Base-by-base conservation (phyloP, 305 asterid species). In the Striga hermonthica region DNA sequence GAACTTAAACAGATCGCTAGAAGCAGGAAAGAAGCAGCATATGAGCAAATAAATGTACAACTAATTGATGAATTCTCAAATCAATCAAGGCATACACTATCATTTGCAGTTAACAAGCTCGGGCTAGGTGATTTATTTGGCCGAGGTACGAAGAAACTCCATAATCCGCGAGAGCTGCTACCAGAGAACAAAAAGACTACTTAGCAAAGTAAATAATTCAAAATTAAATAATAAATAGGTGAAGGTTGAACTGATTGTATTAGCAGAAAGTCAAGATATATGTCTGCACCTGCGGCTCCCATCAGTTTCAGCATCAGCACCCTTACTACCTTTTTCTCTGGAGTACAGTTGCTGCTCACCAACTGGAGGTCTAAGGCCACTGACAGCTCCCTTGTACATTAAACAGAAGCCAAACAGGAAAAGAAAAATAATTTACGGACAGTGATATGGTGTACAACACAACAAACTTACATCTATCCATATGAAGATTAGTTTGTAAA, bases 131-230 rank as follows among this genome's bases (percentile, higher is more conserved):
- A 80, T 80, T 71, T 82, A 76, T 70, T 65, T 15, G 86, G 83
- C 40, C 70, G 81, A 44, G 76, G 80, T 40, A 62, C 64, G 55
- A 86, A 57, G 85, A 81, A 79, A 65, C 86, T 81, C 99, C 98
- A 86, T 63, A 88, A 74, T 66, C 96, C 93, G 76, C 67, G 79
- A 71, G 87, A 80, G 60, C 82, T 78, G 79, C 82, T 67, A 67
- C 63, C 78, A 81, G 69, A 68, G 44, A 75, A 68, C 70, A 65
- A 31, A 76, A 71, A 61, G 14, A 62, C 50, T 59, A 48, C 70
- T 64, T 60, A 68, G 60, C 66, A 60, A 66, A 44, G 3, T 53
- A 55, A 67, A 55, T 43, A 39, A 60, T 16, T 22, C 12, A 37
- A 53, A 66, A 45, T 35, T 58, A 67, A 63, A 64, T 54, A 36